These are phyloP conservation scores for Corniculantispora saksenae DNA, from an alignment of 2,329 filamentous ascomycete species.

Conservation along the genomic window DNA sequence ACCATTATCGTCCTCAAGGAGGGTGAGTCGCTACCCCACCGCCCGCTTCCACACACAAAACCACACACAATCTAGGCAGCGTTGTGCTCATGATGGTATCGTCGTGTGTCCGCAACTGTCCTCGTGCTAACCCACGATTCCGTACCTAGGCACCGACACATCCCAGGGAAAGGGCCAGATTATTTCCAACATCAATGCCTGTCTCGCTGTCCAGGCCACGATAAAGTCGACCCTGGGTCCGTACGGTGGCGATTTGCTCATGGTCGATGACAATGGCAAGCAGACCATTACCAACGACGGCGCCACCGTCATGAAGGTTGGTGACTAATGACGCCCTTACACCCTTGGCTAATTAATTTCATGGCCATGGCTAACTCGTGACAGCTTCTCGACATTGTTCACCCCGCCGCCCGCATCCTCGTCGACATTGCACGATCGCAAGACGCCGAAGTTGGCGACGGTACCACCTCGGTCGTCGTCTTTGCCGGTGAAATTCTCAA, in stretches of 20 bases:
- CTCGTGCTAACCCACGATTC: slow-evolving; percentile 23
- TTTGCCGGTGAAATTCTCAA: slow-evolving; percentile 97
- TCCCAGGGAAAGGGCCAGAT: slow-evolving; percentile 97
- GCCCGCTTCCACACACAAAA: slow-evolving; percentile 22
- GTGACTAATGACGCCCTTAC: slow-evolving; percentile 21
- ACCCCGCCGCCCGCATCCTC: slow-evolving; percentile 94
- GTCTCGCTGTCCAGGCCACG: slow-evolving; percentile 89
- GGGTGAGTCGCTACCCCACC: slow-evolving; percentile 64
- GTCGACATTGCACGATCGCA: slow-evolving; percentile 98
- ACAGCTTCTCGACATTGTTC: slow-evolving; percentile 94
- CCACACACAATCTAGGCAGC: slow-evolving; percentile 13
- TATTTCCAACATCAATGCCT: slow-evolving; percentile 97
- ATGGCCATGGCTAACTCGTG: slow-evolving; percentile 5
- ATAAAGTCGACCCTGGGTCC: slow-evolving; percentile 95
- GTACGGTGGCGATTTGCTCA: slow-evolving; percentile 92
- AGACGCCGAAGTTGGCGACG: slow-evolving; percentile 98
- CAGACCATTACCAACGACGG: slow-evolving; percentile 99
- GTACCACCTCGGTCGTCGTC: slow-evolving; percentile 96
- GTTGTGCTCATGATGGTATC: not conserved
- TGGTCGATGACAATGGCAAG: slow-evolving; percentile 92
- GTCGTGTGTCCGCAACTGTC: not conserved
- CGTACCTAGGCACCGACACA: slow-evolving; percentile 78
- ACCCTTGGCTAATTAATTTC: not conserved
- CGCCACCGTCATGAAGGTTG: slow-evolving; percentile 97
- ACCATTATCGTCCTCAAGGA: slow-evolving; percentile 98